Evolutionary conservation across 177 flowering plant species (phyloP), one percentile per base, ranked within the genome.

Genomic region (Vitis hybrid): DNA sequence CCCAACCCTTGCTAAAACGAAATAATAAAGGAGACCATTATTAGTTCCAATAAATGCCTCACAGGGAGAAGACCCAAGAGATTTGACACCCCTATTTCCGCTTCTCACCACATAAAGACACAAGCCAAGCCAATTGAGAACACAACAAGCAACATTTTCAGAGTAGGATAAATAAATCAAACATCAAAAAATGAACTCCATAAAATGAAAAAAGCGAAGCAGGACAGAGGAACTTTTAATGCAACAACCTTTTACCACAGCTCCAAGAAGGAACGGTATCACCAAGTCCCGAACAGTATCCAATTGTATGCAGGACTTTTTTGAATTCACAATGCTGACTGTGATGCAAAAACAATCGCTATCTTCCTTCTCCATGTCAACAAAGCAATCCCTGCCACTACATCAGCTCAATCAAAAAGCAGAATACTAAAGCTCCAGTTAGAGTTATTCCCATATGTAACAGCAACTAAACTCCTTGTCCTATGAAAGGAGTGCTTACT

Each of bases 161-260:
- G 58, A 65, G 53, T 8, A 26, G 29, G n/a, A 49, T 3, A 48
- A 18, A 48, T 64, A 33, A 6, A 31, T 16, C 5, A 29, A 49
- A 51, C 5, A 26, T 51, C 11, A 58, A 13, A 26, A 48, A 48
- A 11, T 20, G 48, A 51, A 20, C 2, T 39, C 18, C 10, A 50
- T 3, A 45, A 53, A 51, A 10, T 16, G 8, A 58, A 11, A 19
- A 19, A 57, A 57, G 16, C 18, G n/a, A 55, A 4, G 7, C 13
- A 58, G 39, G 13, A 3, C 45, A 70, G 18, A 39, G 20, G 10
- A 19, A 50, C 12, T 14, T 11, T 11, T 9, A 8, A 33, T 11
- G 0, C 49, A 20, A 60, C 13, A 66, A 95, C 98, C 99, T 89
- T 86, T 91, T 49, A 95, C 67, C 57, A 85, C 83, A 51, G 87